Conservation (phyloP, 2,329 filamentous ascomycete genomes). For the Pseudogymnoascus sp. region DNA sequence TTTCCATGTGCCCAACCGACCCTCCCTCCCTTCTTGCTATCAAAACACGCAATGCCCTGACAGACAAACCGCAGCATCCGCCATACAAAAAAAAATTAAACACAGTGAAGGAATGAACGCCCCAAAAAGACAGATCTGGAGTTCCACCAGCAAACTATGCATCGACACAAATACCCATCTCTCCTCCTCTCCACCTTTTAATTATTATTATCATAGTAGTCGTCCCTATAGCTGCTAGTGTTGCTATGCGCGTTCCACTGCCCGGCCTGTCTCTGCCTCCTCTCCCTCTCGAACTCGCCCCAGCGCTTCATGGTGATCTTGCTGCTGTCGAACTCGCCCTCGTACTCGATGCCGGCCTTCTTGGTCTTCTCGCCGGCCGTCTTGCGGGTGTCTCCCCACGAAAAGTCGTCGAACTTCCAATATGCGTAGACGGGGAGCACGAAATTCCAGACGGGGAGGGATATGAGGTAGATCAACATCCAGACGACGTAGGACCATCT, state of each 20-base stretch:
- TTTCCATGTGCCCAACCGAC: slow-evolving; percentile 5
- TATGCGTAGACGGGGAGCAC: slow-evolving; percentile 88
- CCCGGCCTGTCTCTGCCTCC: slow-evolving; percentile 21
- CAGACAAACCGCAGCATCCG: neutral
- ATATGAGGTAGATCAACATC: slow-evolving; percentile 94
- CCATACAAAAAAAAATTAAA: neutral
- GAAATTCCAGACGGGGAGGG: slow-evolving; percentile 96
- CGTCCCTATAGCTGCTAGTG: neutral
- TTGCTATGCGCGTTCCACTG: slow-evolving; percentile 2
- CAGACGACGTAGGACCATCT: slow-evolving; percentile 85
- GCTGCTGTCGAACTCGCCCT: slow-evolving; percentile 95
- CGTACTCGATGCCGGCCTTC: slow-evolving; percentile 76
- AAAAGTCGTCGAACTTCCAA: slow-evolving; percentile 99
- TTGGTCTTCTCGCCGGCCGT: slow-evolving; percentile 84
- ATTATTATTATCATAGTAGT: slow-evolving; percentile 10
- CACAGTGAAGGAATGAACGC: slow-evolving; percentile 5
- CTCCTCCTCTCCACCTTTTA: neutral
- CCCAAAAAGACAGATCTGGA: neutral
- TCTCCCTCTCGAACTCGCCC: slow-evolving; percentile 86
- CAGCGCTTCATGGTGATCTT: slow-evolving; percentile 99
- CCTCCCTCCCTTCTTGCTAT: neutral
- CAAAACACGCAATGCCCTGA: slow-evolving; percentile 3
- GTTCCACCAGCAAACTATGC: slow-evolving; percentile 7
- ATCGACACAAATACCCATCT: neutral
- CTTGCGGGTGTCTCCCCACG: slow-evolving; percentile 96